Evolutionary conservation across 768 basidiomycete genomes (phyloP).

Genomic region (Xerocomus brunneocitrinus): DNA sequence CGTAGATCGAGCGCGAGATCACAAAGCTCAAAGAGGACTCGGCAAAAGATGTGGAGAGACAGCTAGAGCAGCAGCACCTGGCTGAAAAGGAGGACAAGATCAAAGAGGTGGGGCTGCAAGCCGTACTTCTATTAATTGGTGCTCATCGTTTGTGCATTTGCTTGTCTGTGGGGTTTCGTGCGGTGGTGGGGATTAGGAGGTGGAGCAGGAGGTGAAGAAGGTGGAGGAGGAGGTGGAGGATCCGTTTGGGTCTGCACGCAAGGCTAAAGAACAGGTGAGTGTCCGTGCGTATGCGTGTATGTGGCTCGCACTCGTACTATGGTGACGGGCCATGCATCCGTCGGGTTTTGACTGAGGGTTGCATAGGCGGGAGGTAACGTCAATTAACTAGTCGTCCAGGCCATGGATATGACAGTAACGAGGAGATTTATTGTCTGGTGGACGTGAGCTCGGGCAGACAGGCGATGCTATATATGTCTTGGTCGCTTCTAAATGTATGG

Average conservation of each 20-base stretch:
- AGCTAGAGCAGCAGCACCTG: constrained; percentile 15
- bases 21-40: constrained; percentile 20
- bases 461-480: background rate
- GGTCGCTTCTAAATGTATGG: background rate
- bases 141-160: background rate
- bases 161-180: background rate
- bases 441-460: background rate
- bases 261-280: constrained; percentile 9
- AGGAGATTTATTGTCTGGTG: background rate
- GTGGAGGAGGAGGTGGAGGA: constrained; percentile 4
- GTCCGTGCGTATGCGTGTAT: background rate
- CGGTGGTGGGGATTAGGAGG: background rate
- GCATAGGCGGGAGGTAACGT: constrained; percentile 2
- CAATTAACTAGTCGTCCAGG: background rate
- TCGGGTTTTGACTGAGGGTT: background rate
- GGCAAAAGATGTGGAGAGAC: constrained; percentile 18
- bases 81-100: background rate
- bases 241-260: background rate
- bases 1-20: constrained; percentile 22
- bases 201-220: background rate
- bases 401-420: background rate
- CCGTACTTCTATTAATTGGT: background rate
- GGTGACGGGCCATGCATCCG: background rate
- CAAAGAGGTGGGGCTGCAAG: constrained; percentile 8
- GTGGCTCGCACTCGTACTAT: background rate